Evolutionary conservation across 805 yeast species (phyloP).

Genomic region (Yarrowia sp.): DNA sequence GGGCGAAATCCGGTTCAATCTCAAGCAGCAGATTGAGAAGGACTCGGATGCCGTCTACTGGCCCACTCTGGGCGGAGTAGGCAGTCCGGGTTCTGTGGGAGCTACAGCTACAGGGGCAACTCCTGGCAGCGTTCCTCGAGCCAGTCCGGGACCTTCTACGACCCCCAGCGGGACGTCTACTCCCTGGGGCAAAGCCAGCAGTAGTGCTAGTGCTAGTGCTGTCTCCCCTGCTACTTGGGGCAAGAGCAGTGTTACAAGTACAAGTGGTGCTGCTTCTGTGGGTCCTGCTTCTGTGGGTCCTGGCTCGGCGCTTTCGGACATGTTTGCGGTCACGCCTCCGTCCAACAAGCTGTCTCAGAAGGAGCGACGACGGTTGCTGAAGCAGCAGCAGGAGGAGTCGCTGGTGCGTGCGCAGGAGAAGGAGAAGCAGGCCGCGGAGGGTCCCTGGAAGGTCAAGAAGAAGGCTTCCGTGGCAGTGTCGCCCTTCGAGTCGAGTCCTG

Average conservation of each 20-base stretch:
- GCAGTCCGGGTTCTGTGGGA: slow-evolving; percentile 2
- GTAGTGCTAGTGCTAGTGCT: not conserved
- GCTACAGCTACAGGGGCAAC: not conserved
- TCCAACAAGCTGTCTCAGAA: slow-evolving; percentile 62
- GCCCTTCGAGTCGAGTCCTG: slow-evolving; percentile 20
- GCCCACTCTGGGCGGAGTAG: slow-evolving; percentile 21
- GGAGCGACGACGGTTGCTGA: slow-evolving; percentile 59
- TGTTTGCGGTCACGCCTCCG: slow-evolving; percentile 42
- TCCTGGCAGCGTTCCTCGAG: not conserved
- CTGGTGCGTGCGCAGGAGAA: slow-evolving; percentile 29
- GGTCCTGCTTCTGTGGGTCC: not conserved
- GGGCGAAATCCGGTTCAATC: slow-evolving; percentile 8
- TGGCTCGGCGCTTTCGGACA: slow-evolving; percentile 22
- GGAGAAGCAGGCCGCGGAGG: slow-evolving; percentile 26
- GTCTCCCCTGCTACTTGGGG: slow-evolving; percentile 11
- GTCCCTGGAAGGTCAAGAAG: slow-evolving; percentile 33
- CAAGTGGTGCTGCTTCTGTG: too few relatives aligned
- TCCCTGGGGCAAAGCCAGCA: not conserved
- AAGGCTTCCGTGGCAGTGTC: not conserved
- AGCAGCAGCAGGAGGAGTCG: slow-evolving; percentile 42
- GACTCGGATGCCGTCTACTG: slow-evolving; percentile 27
- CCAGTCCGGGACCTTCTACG: not conserved
- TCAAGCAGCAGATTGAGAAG: slow-evolving; percentile 18
- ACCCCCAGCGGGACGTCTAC: slow-evolving; percentile 21
- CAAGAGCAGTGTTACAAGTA: not conserved